Base-by-base conservation (phyloP, 2,329 filamentous ascomycete genomes). In the Knufia fluminis region DNA sequence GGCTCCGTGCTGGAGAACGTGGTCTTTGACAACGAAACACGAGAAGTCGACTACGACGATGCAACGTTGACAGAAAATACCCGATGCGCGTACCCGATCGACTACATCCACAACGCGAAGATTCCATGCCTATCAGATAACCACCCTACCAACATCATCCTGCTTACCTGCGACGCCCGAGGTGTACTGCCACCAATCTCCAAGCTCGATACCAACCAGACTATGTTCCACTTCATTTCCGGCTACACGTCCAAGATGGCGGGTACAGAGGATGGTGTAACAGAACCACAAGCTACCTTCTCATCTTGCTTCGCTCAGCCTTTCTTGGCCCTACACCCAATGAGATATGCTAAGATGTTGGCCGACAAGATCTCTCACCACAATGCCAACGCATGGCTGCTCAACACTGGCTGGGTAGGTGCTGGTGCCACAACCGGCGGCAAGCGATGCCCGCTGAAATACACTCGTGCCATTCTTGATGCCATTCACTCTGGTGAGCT, bases 211-310 rank as follows among this genome's bases (percentile, higher is more conserved):
- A 80, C 85, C 57, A 82, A 87, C 63, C 92, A 97, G 76, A 95
- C 89, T 70, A 97, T 98, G 91, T 98, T 97, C 84, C 92, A 98
- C 79, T 98, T 98, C 82, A 98, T 98, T 73, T 94, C 87, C 16
- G 92, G 92, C 62, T 98, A 98, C 79, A 98, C 92, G 57, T 97
- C 91, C 66, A 98, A 98, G 83, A 98, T 98, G 92, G 92, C 92
- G 58, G 92, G 92, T 64, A 98, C 92, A 28, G 92, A 98, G 75
- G 88, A 96, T 59, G 92, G 92, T 64, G 82, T 98, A 58, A 94
- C 86, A 8, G 92, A 98, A 74, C 92, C 92, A 57, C 88, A 97
- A 73, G 92, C 92, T 20, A 98, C 92, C 64, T 98, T 98, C 82
- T 97, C 90, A 22, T 94, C 90, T 47, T 98, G 92, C 82, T 98